These are phyloP conservation scores for Pelargonium exstipulatum DNA, from an alignment of 441 rosid genomes.

Conservation along the genomic window DNA sequence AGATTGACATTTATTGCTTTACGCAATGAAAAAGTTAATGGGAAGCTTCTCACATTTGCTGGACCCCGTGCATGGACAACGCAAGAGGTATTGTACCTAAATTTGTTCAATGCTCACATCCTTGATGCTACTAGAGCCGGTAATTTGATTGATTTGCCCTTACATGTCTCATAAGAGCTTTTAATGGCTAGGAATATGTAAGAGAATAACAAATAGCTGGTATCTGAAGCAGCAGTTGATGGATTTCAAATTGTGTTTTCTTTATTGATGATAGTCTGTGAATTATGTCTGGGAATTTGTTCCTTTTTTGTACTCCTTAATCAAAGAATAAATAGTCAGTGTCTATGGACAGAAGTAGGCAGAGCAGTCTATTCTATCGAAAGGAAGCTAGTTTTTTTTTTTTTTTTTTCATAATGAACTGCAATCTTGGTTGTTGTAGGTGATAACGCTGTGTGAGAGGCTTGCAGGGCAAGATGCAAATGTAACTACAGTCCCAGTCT, in stretches of 20 bases:
- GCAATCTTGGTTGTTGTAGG: conserved; percentile 34
- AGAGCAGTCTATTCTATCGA: too few species aligned
- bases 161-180: not conserved
- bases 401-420: too few species aligned
- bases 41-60: conserved; percentile 82
- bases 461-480: conserved; percentile 99
- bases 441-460: conserved; percentile 80
- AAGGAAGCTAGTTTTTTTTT: too few species aligned
- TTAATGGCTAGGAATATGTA: too few species aligned
- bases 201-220: too few species aligned
- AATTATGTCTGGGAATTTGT: too few species aligned
- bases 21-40: conserved; percentile 59
- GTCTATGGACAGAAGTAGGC: too few species aligned
- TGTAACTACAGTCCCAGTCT: conserved; percentile 89
- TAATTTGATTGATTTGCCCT: not conserved
- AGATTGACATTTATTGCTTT: conserved; percentile 76
- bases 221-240: too few species aligned
- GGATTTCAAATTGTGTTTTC: too few species aligned
- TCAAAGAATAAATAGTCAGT: too few species aligned
- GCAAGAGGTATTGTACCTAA: conserved; percentile 53
- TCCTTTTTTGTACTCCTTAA: too few species aligned
- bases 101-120: not conserved
- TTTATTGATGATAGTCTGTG: too few species aligned
- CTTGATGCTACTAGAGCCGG: not conserved
- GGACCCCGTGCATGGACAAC: conserved; percentile 99